These are phyloP conservation scores for Ogataea methylovora DNA, from an alignment of 805 yeast genomes.

Conservation along the genomic window DNA sequence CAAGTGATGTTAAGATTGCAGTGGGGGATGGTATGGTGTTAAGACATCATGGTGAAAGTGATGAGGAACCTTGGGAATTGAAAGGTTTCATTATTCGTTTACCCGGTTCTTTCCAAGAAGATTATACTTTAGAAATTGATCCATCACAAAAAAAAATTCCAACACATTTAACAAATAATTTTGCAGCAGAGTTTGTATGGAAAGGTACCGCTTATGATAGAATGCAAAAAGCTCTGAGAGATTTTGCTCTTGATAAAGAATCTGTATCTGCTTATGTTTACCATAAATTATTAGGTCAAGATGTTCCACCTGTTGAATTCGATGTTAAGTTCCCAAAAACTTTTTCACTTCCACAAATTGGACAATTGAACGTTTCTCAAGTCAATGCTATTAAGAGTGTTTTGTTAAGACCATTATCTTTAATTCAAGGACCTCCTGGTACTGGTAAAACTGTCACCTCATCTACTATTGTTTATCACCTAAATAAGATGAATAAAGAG, in stretches of 20 bases:
- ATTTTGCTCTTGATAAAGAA: conserved; percentile 61
- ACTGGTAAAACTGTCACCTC: conserved; percentile 95
- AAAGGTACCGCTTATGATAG: conserved; percentile 75
- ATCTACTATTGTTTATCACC: conserved; percentile 77
- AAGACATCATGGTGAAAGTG: conserved; percentile 46
- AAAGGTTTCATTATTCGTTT: conserved; percentile 63
- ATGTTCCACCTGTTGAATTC: conserved; percentile 55
- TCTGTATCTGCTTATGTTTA: conserved; percentile 71
- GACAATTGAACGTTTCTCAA: conserved; percentile 72
- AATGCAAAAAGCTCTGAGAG: conserved; percentile 71
- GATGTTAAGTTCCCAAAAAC: conserved; percentile 53
- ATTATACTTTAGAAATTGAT: conserved; percentile 62
- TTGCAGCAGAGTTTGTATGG: conserved; percentile 86
- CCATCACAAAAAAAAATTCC: conserved; percentile 43
- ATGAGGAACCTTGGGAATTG: conserved; percentile 61
- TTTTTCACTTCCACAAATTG: conserved; percentile 58
- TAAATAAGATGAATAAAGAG: conserved; percentile 52
- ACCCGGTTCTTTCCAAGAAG: conserved; percentile 61
- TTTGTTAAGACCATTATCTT: conserved; percentile 61
- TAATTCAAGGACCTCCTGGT: conserved; percentile 95
- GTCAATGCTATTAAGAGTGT: conserved; percentile 67
- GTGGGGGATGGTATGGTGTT: conserved; percentile 80
- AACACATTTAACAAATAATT: conserved; percentile 52
- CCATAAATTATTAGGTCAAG: conserved; percentile 75
- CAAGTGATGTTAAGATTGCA: conserved; percentile 58